Evolutionary conservation across 1,284 basidiomycete genomes (phyloP).

Genomic region (Heterobasidion occidentale): DNA sequence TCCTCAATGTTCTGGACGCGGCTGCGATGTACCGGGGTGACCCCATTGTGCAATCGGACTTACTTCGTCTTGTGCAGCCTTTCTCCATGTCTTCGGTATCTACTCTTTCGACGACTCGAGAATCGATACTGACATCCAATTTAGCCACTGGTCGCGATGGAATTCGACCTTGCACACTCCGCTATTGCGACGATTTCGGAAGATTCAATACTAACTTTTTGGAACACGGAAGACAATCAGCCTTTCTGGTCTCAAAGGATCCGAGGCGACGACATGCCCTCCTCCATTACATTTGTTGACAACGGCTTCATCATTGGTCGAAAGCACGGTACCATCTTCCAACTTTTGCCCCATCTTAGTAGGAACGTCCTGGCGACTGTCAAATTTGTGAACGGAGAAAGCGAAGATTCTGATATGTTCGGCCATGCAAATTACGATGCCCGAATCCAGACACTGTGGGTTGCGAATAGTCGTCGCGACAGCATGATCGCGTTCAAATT

Average conservation of each 20-base stretch:
- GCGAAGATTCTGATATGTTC: constrained; percentile 74
- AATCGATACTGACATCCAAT: constrained; percentile 1
- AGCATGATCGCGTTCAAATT: constrained; percentile 75
- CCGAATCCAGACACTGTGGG: constrained; percentile 74
- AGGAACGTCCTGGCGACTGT: constrained; percentile 69
- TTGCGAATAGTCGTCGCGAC: constrained; percentile 74
- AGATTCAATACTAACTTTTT: constrained; percentile 70
- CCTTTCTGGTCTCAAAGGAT: constrained; percentile 69
- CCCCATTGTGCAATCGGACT: constrained; percentile 54
- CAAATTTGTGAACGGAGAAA: constrained; percentile 61
- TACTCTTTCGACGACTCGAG: constrained; percentile 5
- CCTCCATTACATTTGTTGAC: constrained; percentile 74
- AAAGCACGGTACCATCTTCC: constrained; percentile 74
- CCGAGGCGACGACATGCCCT: constrained; percentile 68
- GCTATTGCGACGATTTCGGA: constrained; percentile 71
- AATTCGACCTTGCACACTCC: constrained; percentile 68
- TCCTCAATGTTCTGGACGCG: constrained; percentile 62
- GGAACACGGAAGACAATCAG: constrained; percentile 68
- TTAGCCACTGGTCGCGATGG: constrained; percentile 71
- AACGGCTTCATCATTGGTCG: constrained; percentile 72
- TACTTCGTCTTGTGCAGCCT: constrained; percentile 56
- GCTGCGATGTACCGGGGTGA: constrained; percentile 49
- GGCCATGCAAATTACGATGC: constrained; percentile 77
- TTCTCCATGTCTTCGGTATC: constrained; percentile 65
- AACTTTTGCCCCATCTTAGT: constrained; percentile 62